phyloP scores from a whole-genome alignment of 1,284 basidiomycete genomes.

The Violaceomyces palustris region DNA sequence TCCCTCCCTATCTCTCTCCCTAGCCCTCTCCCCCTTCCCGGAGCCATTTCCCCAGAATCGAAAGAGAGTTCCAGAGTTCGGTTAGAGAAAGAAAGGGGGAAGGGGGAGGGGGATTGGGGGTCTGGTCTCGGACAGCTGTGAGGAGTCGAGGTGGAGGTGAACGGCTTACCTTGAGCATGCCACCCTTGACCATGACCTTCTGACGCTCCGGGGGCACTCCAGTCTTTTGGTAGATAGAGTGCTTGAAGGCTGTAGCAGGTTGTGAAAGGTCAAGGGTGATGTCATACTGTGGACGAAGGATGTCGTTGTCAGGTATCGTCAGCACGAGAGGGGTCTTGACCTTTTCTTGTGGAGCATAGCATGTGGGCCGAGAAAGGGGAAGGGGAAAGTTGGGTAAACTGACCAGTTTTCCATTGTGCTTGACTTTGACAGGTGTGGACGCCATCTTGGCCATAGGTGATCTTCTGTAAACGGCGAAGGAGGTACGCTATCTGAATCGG shows the following conservation, averaged over 20 bases:
- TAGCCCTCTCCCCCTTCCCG: no score
- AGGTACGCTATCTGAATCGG: no score
- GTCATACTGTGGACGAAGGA: constrained; percentile 52
- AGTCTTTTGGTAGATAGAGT: constrained; percentile 71
- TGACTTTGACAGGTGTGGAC: constrained; percentile 65
- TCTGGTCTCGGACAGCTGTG: no score
- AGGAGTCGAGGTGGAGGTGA: no score
- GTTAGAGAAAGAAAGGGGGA: no score
- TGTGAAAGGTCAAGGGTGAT: constrained; percentile 63
- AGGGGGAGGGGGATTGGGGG: no score
- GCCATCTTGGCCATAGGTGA: constrained; percentile 49
- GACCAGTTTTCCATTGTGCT: constrained; percentile 74
- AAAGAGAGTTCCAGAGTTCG: no score
- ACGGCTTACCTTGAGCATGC: constrained; percentile 64
- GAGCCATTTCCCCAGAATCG: constrained; percentile 8
- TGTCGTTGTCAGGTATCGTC: no score
- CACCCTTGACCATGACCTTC: constrained; percentile 96
- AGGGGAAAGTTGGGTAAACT: neutral
- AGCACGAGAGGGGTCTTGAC: no score
- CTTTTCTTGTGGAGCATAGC: no score
- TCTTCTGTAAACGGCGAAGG: no score
- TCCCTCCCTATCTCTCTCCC: no score
- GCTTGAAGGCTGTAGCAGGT: constrained; percentile 72
- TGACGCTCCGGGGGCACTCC: constrained; percentile 83
- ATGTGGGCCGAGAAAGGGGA: neutral